A percentile compares a stretch with the other conserved stretches of the same genome.
Conservation (phyloP, 179 eudicot species). For the Corrigiola litoralis region DNA sequence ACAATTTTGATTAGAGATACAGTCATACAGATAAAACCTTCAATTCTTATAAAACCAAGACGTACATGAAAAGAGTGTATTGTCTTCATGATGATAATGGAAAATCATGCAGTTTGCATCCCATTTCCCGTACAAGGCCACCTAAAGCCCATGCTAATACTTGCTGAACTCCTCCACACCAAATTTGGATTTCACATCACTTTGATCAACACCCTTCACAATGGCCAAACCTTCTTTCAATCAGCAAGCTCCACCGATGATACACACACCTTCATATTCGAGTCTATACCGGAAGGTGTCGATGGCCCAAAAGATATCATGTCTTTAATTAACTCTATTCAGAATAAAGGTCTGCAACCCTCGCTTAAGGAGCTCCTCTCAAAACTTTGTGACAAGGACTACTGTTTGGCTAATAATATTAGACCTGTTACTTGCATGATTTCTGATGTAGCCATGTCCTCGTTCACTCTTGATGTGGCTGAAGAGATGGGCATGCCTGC, state of each 20-base stretch:
- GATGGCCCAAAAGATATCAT: slow-evolving; percentile 15
- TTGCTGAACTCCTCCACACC: slow-evolving; percentile 30
- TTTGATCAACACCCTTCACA: slow-evolving; percentile 23
- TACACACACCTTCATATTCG: slow-evolving; percentile 1
- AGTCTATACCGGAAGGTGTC: slow-evolving; percentile 9
- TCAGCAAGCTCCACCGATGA: not conserved
- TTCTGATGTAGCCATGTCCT: slow-evolving; percentile 2
- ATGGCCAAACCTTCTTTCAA: slow-evolving; percentile 7
- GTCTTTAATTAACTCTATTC: not conserved
- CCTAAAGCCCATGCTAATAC: slow-evolving; percentile 23
- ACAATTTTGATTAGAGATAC: too few relatives aligned
- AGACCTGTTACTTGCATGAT: slow-evolving; percentile 1
- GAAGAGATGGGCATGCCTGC: slow-evolving; percentile 12
- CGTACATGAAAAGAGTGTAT: too few relatives aligned
- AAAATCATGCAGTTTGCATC: slow-evolving; percentile 22
- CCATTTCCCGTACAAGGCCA: slow-evolving; percentile 42
- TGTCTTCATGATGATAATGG: not conserved
- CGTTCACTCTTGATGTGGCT: not conserved
- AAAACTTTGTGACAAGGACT: not conserved
- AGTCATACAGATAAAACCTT: too few relatives aligned
- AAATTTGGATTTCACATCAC: slow-evolving; percentile 21
- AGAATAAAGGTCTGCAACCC: not conserved
- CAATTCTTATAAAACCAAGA: too few relatives aligned
- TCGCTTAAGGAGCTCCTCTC: slow-evolving; percentile 9
- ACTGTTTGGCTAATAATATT: not conserved